Conservation (phyloP, 129 eudicot genomes). For the Heracleum sosnowskyi region DNA sequence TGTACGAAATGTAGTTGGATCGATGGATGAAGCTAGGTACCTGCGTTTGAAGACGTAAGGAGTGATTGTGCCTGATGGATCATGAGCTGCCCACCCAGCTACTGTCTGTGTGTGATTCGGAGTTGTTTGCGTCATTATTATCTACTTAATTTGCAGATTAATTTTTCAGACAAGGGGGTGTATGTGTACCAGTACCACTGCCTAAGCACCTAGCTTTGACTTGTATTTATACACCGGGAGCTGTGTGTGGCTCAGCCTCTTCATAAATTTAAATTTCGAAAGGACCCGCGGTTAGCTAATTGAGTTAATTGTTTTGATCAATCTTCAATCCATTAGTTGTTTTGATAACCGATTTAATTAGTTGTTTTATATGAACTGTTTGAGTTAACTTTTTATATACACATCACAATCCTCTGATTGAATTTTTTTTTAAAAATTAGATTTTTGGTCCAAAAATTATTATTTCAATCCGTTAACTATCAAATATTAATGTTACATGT, state of each 20-base stretch:
- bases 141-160: neutral
- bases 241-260: neutral
- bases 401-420: too few species aligned
- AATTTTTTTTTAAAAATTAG: too few species aligned
- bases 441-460: too few species aligned
- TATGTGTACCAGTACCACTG: neutral
- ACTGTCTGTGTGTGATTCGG: slow-evolving; percentile 79
- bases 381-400: too few species aligned
- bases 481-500: too few species aligned
- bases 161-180: neutral
- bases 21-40: slow-evolving; percentile 15
- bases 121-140: slow-evolving; percentile 70
- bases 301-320: too few species aligned
- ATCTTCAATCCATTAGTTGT: too few species aligned
- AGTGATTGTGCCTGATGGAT: slow-evolving; percentile 52
- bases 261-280: too few species aligned
- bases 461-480: too few species aligned
- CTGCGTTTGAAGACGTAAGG: slow-evolving; percentile 84
- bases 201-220: neutral
- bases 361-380: too few species aligned
- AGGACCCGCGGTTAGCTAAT: too few species aligned
- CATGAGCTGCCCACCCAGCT: slow-evolving; percentile 97
- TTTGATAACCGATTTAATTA: too few species aligned
- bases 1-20: neutral
- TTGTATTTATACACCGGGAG: neutral